Base-by-base conservation (phyloP, 768 basidiomycete genomes). In the Guyanaporus albipodus region DNA sequence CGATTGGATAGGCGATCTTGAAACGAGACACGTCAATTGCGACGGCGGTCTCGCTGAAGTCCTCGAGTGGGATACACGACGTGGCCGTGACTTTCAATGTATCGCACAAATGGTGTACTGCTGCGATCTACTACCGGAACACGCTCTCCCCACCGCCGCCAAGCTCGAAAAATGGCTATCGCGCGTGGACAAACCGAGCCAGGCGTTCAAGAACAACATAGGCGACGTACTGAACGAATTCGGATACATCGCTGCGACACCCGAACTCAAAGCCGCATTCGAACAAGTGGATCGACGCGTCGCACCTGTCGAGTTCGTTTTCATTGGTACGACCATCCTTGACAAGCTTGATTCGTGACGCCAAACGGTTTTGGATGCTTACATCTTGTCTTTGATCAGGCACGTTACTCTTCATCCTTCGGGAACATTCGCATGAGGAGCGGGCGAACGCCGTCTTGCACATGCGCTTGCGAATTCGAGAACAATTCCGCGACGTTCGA, bases 281-380 rank as follows among this genome's bases (percentile, higher is more conserved):
- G 67, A 51, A 15, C 67, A 71, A 21, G 74, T 85, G n/a, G 67
- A 70, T 46, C 75, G 79, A 49, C 74, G 80, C 22, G 74, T 90
- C 32, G 80, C 85, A 2, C 86, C 86, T 2, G 79, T 83, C 8
- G 85, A 89, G 58, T 87, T 91, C 60, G 79, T 90, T 26, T 91
- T 86, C 63, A 81, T 89, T 33, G 87, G 90, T 90, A 58, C 50
- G 74, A 11, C 17, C 17, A 18, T 23, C 6, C 15, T 11, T n/a
- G n/a, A n/a, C n/a, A n/a, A n/a, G 8, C 4, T 21, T 22, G 39
- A 21, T 31, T 9, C 18, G 27, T 29, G 18, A 21, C 22, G 15
- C 49, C 21, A 23, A 29, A 36, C 4, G 27, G 21, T 19, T 17
- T 34, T 19, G 14, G 29, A 35, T 45, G n/a, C 38, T 50, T 28